Percentiles rank a stretch among this genome's conserved stretches.
Evolutionary conservation across 1,139 yeast species (phyloP).

Genomic region (Blastobotrys persicus): DNA sequence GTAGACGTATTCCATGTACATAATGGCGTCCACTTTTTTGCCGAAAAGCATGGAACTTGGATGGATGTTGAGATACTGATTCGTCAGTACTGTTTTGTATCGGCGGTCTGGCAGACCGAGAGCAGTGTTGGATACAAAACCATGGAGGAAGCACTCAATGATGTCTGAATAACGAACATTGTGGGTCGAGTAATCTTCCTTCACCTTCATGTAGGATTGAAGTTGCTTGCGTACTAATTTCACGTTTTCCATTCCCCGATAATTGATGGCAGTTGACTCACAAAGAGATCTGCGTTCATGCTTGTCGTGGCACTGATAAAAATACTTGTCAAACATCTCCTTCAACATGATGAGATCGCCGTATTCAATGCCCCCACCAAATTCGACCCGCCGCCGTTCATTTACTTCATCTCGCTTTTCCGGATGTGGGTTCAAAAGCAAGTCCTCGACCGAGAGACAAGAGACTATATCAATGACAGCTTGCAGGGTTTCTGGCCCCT

Average conservation of each 20-base stretch:
- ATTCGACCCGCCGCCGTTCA: constrained; percentile 45
- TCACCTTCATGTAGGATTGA: constrained; percentile 57
- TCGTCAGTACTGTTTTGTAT: constrained; percentile 72
- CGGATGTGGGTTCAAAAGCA: constrained; percentile 73
- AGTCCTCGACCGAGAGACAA: constrained; percentile 88
- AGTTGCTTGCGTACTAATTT: constrained; percentile 73
- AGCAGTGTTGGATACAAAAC: constrained; percentile 84
- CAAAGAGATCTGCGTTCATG: constrained; percentile 79
- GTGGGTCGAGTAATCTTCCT: constrained; percentile 21
- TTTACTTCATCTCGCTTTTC: constrained; percentile 81
- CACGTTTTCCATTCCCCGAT: constrained; percentile 79
- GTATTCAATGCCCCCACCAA: constrained; percentile 64
- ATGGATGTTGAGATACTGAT: constrained; percentile 70
- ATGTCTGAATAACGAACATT: constrained; percentile 55
- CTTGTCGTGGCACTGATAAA: constrained; percentile 33
- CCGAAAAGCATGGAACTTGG: constrained; percentile 92
- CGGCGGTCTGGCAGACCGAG: constrained; percentile 94
- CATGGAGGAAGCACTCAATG: constrained; percentile 69
- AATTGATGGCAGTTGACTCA: constrained; percentile 67
- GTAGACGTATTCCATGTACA: constrained; percentile 92
- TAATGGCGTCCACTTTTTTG: constrained; percentile 73
- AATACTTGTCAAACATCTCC: constrained; percentile 67
- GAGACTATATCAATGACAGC: constrained; percentile 86
- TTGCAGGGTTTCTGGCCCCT: constrained; percentile 44
- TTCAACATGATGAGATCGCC: constrained; percentile 87